A percentile compares a stretch with the other conserved stretches of the same genome.
phyloP scores from a whole-genome alignment of 164 flowering plant species.

The Pachysandra terminalis region DNA sequence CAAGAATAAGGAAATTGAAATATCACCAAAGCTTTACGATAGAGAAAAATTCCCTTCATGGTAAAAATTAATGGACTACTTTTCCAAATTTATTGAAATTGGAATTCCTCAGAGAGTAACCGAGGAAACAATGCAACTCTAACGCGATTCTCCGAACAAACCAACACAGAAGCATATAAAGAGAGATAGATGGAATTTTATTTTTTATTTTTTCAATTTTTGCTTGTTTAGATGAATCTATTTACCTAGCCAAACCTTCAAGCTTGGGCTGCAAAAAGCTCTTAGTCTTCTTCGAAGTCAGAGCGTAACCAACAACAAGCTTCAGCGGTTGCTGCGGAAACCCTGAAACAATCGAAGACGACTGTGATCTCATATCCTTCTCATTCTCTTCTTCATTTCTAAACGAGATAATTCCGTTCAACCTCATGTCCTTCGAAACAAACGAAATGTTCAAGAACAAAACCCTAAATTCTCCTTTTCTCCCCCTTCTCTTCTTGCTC shows the following conservation, averaged over 20 bases:
- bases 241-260: constrained; percentile 55
- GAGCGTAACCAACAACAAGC: constrained; percentile 64
- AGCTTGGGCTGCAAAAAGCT: constrained; percentile 69
- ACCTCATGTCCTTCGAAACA: constrained; percentile 32
- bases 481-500: neutral
- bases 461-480: neutral
- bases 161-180: no score
- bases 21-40: no score
- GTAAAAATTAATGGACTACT: no score
- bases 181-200: no score
- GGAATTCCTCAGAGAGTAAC: no score
- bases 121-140: no score
- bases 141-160: no score
- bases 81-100: no score
- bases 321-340: constrained; percentile 21
- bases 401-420: constrained; percentile 30
- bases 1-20: no score
- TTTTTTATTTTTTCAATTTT: no score
- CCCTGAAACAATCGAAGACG: constrained; percentile 17
- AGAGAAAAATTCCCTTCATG: no score
- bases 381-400: constrained; percentile 25
- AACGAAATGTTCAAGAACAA: neutral
- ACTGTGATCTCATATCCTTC: constrained; percentile 12
- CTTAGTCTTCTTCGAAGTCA: constrained; percentile 67
- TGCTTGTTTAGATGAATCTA: neutral